phyloP scores from a whole-genome alignment of 2,329 filamentous ascomycete species.

The Thelonectria blattea region DNA sequence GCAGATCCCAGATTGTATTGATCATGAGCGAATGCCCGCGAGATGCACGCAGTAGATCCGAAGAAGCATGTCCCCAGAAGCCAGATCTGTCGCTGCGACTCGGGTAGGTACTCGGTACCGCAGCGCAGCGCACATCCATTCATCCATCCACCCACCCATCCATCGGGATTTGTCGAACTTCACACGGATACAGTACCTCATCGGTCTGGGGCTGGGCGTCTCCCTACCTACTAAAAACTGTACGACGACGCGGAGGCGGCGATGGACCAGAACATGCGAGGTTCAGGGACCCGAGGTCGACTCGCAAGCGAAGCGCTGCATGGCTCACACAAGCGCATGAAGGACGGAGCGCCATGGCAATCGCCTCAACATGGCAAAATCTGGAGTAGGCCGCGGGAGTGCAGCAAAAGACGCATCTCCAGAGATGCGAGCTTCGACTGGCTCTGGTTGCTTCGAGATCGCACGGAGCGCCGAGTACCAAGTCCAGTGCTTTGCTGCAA shows the following conservation, averaged over 20 bases:
- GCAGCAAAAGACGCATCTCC: slow-evolving; percentile 15
- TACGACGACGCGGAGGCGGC: slow-evolving; percentile 3
- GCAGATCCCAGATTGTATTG: slow-evolving; percentile 13
- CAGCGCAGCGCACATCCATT: neutral
- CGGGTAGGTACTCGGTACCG: neutral
- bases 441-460: slow-evolving; percentile 14
- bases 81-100: slow-evolving; percentile 4
- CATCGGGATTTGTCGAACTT: slow-evolving; percentile 1
- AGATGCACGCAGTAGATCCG: slow-evolving; percentile 19
- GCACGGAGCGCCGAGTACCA: slow-evolving; percentile 20
- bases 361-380: slow-evolving; percentile 9
- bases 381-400: slow-evolving; percentile 19
- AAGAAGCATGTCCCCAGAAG: slow-evolving; percentile 12
- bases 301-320: slow-evolving; percentile 12
- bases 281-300: slow-evolving; percentile 10
- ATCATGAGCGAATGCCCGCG: neutral
- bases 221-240: too few relatives aligned
- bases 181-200: neutral
- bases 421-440: slow-evolving; percentile 17
- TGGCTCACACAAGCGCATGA: slow-evolving; percentile 14
- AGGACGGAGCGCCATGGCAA: neutral
- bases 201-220: slow-evolving; percentile 11
- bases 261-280: slow-evolving; percentile 17
- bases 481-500: slow-evolving; percentile 8
- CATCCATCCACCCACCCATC: neutral